A percentile compares a stretch with the other conserved stretches of the same genome.
These are phyloP conservation scores for Helotiales sp. DNA, from an alignment of 2,329 filamentous ascomycete species.

Conservation along the genomic window DNA sequence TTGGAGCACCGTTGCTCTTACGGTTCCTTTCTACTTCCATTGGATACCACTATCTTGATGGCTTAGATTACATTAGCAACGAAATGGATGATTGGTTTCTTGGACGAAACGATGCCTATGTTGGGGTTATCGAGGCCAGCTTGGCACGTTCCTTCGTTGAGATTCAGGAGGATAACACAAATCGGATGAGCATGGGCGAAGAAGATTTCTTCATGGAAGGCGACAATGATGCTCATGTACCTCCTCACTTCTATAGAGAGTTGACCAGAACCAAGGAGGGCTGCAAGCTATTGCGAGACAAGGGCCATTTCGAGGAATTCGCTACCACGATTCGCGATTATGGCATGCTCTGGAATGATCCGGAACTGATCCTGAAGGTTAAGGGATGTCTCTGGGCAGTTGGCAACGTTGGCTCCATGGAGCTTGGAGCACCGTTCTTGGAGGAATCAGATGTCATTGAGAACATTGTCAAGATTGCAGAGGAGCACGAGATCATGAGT, in stretches of 20 bases:
- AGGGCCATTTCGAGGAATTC: conserved; percentile 96
- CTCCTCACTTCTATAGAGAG: conserved; percentile 97
- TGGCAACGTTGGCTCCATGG: conserved; percentile 97
- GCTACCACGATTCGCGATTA: conserved; percentile 84
- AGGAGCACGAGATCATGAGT: conserved; percentile 85
- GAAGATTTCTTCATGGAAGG: conserved; percentile 43
- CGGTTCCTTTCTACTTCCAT: conserved; percentile 95
- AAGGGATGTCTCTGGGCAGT: conserved; percentile 98
- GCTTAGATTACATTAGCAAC: conserved; percentile 96
- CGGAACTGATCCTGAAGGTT: conserved; percentile 85
- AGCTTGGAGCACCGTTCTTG: conserved; percentile 90
- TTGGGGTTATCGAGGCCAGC: conserved; percentile 92
- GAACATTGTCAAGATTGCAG: conserved; percentile 84
- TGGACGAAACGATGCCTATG: conserved; percentile 94
- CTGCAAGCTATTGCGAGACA: conserved; percentile 84
- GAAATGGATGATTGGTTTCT: conserved; percentile 99
- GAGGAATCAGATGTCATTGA: conserved; percentile 87
- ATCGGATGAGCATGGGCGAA: conserved; percentile 40
- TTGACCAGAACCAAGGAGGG: conserved; percentile 90
- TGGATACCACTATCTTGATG: conserved; percentile 95
- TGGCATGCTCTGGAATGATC: conserved; percentile 80
- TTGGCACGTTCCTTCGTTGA: conserved; percentile 76
- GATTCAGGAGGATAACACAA: conserved; percentile 41
- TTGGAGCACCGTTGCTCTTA: conserved; percentile 87
- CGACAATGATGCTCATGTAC: conserved; percentile 55